These are phyloP conservation scores for Rhizopogon salebrosus DNA, from an alignment of 768 basidiomycete genomes.

Conservation along the genomic window DNA sequence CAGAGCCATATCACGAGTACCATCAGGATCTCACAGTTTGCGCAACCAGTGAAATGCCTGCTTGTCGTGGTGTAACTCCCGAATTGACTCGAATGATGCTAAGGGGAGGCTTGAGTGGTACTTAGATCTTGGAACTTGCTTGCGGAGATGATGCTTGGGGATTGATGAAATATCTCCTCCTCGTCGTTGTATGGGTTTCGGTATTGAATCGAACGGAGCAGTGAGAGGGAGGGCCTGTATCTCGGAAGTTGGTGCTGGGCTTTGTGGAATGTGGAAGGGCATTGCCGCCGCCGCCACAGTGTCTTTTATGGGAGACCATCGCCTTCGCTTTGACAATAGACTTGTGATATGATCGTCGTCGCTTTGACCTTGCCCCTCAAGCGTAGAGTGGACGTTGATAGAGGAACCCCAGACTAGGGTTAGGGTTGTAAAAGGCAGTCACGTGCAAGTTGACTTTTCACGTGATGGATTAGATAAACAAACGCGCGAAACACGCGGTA, in stretches of 20 bases:
- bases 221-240: too few species aligned
- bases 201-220: too few species aligned
- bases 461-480: constrained; percentile 26
- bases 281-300: neutral
- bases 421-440: neutral
- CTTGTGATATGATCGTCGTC: neutral
- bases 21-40: neutral
- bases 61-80: too few species aligned
- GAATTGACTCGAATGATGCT: too few species aligned
- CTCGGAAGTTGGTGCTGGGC: too few species aligned
- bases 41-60: neutral
- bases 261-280: neutral
- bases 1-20: neutral
- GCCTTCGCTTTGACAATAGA: neutral
- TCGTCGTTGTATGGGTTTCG: too few species aligned
- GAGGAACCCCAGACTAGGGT: constrained; percentile 3
- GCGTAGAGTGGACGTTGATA: neutral
- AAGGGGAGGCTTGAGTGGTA: too few species aligned
- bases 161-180: too few species aligned
- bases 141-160: neutral
- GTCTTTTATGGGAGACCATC: neutral
- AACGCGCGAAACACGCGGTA: constrained; percentile 18
- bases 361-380: neutral
- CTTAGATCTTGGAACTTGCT: neutral
- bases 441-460: constrained; percentile 18